Percentiles rank a stretch among this genome's conserved stretches.
phyloP scores from a whole-genome alignment of 495 filamentous ascomycete genomes.

The Tuber aestivum region DNA sequence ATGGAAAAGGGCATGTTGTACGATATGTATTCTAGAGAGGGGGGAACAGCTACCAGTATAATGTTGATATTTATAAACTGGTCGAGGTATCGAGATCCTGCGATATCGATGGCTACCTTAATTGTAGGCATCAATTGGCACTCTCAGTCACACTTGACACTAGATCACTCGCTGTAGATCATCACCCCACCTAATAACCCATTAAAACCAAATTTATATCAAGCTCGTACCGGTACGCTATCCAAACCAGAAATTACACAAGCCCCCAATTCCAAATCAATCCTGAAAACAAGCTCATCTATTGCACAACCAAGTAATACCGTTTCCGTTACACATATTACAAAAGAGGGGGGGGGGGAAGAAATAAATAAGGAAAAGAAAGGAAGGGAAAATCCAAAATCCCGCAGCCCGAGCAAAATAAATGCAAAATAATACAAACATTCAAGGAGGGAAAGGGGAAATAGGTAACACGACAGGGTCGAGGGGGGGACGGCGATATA shows the following conservation, averaged over 20 bases:
- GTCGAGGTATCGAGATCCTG: neutral
- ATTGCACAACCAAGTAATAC: neutral
- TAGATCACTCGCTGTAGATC: neutral
- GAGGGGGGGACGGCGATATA: neutral
- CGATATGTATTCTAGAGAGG: neutral
- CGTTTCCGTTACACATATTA: neutral
- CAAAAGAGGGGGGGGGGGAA: neutral
- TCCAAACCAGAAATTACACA: neutral
- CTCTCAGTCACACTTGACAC: neutral
- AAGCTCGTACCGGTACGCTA: neutral
- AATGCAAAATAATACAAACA: neutral
- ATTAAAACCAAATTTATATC: neutral
- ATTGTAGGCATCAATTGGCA: neutral
- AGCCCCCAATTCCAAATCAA: neutral
- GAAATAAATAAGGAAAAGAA: neutral
- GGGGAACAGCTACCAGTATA: neutral
- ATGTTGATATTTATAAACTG: neutral
- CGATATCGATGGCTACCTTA: neutral
- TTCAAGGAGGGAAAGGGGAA: neutral
- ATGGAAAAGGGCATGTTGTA: slow-evolving; percentile 41
- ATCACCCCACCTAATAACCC: neutral
- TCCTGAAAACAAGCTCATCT: neutral
- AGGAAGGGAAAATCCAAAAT: neutral
- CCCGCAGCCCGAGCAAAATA: neutral
- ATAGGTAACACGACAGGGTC: neutral